Base-by-base conservation (phyloP, 768 basidiomycete species). In the Tylopilus felleus region DNA sequence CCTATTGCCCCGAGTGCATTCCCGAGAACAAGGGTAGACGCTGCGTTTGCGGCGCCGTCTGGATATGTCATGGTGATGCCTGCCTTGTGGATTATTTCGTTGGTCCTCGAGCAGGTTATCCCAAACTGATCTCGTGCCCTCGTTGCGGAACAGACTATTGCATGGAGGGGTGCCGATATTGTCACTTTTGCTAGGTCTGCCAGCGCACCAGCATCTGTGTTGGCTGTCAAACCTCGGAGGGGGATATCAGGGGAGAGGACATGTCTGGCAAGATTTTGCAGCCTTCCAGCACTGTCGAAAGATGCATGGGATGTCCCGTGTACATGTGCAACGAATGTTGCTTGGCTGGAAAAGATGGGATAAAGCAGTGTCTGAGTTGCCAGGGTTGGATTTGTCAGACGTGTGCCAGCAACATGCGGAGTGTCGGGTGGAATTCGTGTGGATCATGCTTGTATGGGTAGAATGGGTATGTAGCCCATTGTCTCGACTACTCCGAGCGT, bases 1-100 rank as follows among this genome's bases (percentile, higher is more conserved):
- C 44, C 10, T 50, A 9, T 43, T 53, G 47, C 33, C 33, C 53
- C 0, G 53, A 54, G 4, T 54, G 53, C 33, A 3, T 54, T 21
- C 6, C 22, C 5, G 27, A 43, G 36, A 0, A 14, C 9, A 1
- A 23, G 10, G 53, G 41, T 3, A 33, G 13, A 33, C 9, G 21
- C 21, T 54, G 53, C 33, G 22, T 9, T 17, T 53, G 52, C 5
- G 41, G 47, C 3, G 10, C 33, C 19, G 13, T 36, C 41, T 53
- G 52, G 52, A 2, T 49, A 10, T 54, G 53, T 8, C 8, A 25
- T 12, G 8, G 53, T 8, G 13, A 25, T 12, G 8, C 42, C 4
- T 53, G 52, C 13, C 8, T 12, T 14, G 7, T 31, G 8, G 29
- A 8, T 9, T 31, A 31, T 31, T 31, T 9, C 5, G 19, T 1